Conservation (phyloP, 345 rosid species). For the Salix purpurea region DNA sequence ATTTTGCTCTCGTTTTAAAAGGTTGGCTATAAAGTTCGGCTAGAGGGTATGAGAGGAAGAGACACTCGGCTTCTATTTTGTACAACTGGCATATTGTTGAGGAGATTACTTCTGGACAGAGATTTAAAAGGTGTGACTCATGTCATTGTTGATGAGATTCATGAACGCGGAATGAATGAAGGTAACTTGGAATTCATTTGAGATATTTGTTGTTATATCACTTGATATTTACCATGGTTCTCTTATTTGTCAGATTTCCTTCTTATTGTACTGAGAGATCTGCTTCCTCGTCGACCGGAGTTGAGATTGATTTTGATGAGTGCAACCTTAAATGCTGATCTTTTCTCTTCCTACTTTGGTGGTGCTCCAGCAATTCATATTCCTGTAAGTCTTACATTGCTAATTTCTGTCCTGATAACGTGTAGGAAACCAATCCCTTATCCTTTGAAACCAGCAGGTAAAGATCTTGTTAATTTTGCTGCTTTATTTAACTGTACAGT, state of each 20-base stretch:
- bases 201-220: not conserved
- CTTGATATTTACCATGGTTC: constrained; percentile 21
- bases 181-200: not conserved
- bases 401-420: not conserved
- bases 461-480: not conserved
- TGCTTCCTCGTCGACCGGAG: constrained; percentile 88
- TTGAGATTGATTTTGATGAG: constrained; percentile 93
- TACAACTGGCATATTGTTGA: too few relatives aligned
- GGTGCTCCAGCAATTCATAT: constrained; percentile 90
- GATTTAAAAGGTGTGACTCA: too few relatives aligned
- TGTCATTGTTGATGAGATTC: too few relatives aligned
- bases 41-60: too few relatives aligned
- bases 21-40: too few relatives aligned
- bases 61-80: too few relatives aligned
- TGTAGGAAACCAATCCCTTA: constrained; percentile 1
- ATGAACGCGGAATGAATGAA: too few relatives aligned
- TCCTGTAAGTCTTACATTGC: constrained; percentile 56
- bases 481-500: not conserved
- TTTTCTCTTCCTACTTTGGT: constrained; percentile 83
- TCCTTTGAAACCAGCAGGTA: not conserved
- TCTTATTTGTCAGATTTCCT: constrained; percentile 67
- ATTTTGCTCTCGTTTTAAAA: too few relatives aligned
- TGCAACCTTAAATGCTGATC: constrained; percentile 94
- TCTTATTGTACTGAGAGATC: constrained; percentile 89
- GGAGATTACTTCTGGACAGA: too few relatives aligned